Evolutionary conservation across 768 basidiomycete genomes (phyloP), one percentile per base, ranked within the genome.

Genomic region (Symmetrospora coprosmae): DNA sequence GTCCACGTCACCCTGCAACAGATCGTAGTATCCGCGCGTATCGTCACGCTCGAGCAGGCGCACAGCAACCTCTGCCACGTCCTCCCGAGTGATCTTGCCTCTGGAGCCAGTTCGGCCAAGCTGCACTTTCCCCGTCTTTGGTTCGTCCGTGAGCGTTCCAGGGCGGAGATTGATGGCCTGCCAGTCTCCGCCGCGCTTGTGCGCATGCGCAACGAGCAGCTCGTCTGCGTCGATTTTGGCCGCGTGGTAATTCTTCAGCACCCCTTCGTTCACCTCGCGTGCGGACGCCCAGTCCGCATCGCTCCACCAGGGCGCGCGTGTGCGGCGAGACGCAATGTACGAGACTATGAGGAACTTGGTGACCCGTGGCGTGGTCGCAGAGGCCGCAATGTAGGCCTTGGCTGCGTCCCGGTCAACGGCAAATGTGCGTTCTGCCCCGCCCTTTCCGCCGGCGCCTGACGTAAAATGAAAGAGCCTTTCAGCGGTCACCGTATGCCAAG

Each of bases 111-210:
- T 80, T 61, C 72, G 72, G 2, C 83, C 83, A 43, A 84, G 72
- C 33, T 72, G 66, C 0, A 76, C 79, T 33, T 73, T 78, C 0
- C 80, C 80, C 2, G 75, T 76, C 0, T 80, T 79, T 0, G 78
- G 73, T 1, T 75, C 73, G 49, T 81, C 74, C 0, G 70, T 75
- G n/a, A 85, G 69, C 2, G 65, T 66, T n/a, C 80, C 80, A n/a
- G 83, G 82, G 8, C 82, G 79, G 31, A 85, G 70, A 35, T 84
- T 81, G 2, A 80, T 80, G 80, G 79, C 84, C 51, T 79, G 76
- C 73, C 85, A 82, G 33, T 58, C 55, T 31, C 30, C 40, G 9
- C 33, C 17, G 23, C 82, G 78, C 55, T 73, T 58, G 46, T 46
- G 13, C 21, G 55, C 55, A 39, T 43, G 46, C 30, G 55, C 55